A percentile compares a stretch with the other conserved stretches of the same genome.
phyloP scores from a whole-genome alignment of 805 yeast genomes.

The Candida adriatica region DNA sequence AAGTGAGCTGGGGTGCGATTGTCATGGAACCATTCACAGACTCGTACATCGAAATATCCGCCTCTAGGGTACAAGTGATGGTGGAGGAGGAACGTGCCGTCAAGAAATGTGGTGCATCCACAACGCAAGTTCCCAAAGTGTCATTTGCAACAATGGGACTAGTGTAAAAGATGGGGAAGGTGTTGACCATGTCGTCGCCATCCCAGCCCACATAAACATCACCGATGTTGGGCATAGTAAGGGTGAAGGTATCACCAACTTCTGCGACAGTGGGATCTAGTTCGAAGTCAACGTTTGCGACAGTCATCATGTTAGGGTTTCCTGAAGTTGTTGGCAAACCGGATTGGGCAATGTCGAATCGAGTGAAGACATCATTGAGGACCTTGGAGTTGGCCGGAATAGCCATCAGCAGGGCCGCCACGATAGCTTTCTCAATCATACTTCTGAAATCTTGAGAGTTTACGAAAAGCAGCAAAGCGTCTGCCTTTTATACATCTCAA shows the following conservation, averaged over 20 bases:
- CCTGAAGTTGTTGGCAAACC: too few species aligned
- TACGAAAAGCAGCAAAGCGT: too few species aligned
- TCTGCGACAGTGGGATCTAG: background rate
- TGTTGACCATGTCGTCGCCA: background rate
- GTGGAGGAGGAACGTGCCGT: too few species aligned
- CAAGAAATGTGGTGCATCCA: too few species aligned
- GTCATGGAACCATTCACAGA: too few species aligned
- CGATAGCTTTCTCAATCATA: background rate
- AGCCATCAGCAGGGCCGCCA: background rate
- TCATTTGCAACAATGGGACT: background rate
- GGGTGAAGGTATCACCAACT: background rate
- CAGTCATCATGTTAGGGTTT: too few species aligned
- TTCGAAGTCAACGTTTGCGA: background rate
- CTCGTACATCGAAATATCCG: background rate
- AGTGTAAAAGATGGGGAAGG: background rate
- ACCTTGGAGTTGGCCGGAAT: background rate
- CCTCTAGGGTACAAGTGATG: background rate
- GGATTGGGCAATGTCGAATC: too few species aligned
- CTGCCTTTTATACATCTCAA: too few species aligned
- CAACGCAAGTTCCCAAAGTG: background rate
- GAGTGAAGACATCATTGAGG: too few species aligned
- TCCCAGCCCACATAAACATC: background rate
- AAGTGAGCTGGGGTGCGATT: too few species aligned
- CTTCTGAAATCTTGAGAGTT: too few species aligned
- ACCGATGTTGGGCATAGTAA: background rate